phyloP scores from a whole-genome alignment of 2,329 filamentous ascomycete species.

The Penicillium sp. region DNA sequence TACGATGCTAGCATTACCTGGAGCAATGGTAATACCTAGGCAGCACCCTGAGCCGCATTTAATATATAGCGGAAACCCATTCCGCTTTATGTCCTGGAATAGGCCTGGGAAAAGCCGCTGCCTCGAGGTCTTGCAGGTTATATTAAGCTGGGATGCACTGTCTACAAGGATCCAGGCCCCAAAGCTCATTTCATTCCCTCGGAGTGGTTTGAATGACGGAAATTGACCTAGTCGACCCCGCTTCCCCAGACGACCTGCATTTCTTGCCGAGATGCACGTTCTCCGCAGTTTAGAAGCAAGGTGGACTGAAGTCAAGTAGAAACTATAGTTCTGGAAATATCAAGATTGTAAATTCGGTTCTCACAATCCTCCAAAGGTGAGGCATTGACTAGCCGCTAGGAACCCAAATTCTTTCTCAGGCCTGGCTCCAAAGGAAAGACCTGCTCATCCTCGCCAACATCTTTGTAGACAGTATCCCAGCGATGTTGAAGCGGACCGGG shows the following conservation, averaged over 20 bases:
- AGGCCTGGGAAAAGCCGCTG: not conserved
- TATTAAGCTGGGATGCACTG: not conserved
- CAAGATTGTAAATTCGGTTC: too few relatives aligned
- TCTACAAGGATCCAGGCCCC: not conserved
- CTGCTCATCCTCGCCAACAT: constrained; percentile 37
- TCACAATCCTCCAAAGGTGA: too few relatives aligned
- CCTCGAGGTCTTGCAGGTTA: not conserved
- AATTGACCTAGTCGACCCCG: not conserved
- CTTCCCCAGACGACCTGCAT: constrained; percentile 6
- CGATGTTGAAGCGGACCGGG: constrained; percentile 34
- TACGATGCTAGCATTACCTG: too few relatives aligned
- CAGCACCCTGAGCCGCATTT: not conserved
- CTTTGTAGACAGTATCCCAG: constrained; percentile 42
- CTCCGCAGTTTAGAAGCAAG: not conserved
- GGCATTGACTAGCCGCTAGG: not conserved
- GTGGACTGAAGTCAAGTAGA: too few relatives aligned
- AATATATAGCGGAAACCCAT: not conserved
- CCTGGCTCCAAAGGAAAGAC: constrained; percentile 43
- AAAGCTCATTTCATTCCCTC: not conserved
- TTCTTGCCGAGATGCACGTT: not conserved
- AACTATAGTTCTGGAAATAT: too few relatives aligned
- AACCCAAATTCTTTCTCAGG: constrained; percentile 23
- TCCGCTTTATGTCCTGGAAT: not conserved
- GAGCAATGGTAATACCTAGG: not conserved
- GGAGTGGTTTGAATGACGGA: not conserved